phyloP scores from a whole-genome alignment of 2,329 filamentous ascomycete species.

The Fusarium virguliforme region DNA sequence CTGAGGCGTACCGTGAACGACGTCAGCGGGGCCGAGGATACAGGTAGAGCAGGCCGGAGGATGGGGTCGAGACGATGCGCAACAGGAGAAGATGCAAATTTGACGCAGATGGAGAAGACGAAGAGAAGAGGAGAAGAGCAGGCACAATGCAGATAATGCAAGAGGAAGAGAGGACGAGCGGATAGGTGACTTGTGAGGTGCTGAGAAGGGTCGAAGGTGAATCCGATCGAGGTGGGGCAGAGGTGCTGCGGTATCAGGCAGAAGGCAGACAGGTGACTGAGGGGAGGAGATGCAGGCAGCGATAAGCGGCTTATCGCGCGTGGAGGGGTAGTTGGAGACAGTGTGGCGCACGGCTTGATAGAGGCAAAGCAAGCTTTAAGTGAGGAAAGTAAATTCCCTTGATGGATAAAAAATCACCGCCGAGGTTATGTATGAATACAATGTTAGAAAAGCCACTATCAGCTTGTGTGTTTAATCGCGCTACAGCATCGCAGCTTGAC shows the following conservation, averaged over 20 bases:
- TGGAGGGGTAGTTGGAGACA: slow-evolving; percentile 8
- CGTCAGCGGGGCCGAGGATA: slow-evolving; percentile 39
- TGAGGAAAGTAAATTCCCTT: too few relatives aligned
- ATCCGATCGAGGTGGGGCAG: slow-evolving; percentile 52
- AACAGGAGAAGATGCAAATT: slow-evolving; percentile 17
- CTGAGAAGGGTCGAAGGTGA: slow-evolving; percentile 49
- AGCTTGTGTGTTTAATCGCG: too few relatives aligned
- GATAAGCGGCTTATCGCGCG: slow-evolving; percentile 53
- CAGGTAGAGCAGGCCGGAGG: slow-evolving; percentile 13
- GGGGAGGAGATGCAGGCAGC: slow-evolving; percentile 43
- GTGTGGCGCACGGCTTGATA: background rate
- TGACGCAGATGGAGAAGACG: slow-evolving; percentile 17
- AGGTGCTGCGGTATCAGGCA: slow-evolving; percentile 50
- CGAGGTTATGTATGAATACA: too few relatives aligned
- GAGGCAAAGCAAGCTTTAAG: too few relatives aligned
- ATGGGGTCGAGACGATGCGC: background rate
- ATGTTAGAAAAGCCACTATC: too few relatives aligned
- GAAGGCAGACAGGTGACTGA: slow-evolving; percentile 51
- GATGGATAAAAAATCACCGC: too few relatives aligned
- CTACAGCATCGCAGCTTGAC: too few relatives aligned
- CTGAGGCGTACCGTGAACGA: slow-evolving; percentile 29
- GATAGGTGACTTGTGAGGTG: slow-evolving; percentile 42
- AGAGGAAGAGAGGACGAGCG: slow-evolving; percentile 18
- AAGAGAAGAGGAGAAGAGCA: slow-evolving; percentile 20
- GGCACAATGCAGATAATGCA: slow-evolving; percentile 31